phyloP scores from a whole-genome alignment of 2,329 filamentous ascomycete genomes.

The Sclerotiophoma versabilis region DNA sequence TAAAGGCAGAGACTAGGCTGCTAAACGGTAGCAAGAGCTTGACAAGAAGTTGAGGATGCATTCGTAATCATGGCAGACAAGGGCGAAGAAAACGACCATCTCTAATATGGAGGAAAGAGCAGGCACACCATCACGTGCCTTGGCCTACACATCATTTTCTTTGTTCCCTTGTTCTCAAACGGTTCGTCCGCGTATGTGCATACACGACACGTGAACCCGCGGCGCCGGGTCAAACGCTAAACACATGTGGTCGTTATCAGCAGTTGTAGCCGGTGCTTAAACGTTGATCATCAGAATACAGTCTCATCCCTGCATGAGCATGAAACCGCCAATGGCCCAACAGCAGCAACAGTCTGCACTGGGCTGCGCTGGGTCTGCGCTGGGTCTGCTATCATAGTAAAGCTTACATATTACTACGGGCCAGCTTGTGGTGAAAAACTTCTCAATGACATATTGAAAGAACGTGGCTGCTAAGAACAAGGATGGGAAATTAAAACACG shows the following conservation, averaged over 20 bases:
- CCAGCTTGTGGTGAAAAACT: neutral
- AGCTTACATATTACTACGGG: conserved; percentile 6
- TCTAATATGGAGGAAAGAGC: no score
- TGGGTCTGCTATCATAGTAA: conserved; percentile 1
- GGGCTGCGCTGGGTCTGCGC: neutral
- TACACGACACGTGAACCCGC: neutral
- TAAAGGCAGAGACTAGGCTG: neutral
- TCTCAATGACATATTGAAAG: neutral
- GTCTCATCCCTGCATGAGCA: conserved; percentile 2
- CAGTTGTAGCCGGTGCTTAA: neutral
- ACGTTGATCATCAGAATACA: neutral
- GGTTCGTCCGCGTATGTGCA: neutral
- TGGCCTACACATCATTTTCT: neutral
- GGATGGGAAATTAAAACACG: neutral
- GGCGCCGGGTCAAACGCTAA: neutral
- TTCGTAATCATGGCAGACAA: neutral
- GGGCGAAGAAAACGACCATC: no score
- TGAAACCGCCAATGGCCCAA: conserved; percentile 15
- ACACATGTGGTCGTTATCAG: neutral
- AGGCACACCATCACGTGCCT: neutral
- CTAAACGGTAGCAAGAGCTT: neutral
- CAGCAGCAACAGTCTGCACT: neutral
- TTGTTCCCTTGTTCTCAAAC: no score
- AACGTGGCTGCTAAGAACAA: neutral
- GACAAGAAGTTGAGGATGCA: neutral